Percentiles rank a stretch among this genome's conserved stretches.
These are phyloP conservation scores for Monosporascus cannonballus DNA, from an alignment of 2,329 filamentous ascomycete genomes.

Conservation along the genomic window DNA sequence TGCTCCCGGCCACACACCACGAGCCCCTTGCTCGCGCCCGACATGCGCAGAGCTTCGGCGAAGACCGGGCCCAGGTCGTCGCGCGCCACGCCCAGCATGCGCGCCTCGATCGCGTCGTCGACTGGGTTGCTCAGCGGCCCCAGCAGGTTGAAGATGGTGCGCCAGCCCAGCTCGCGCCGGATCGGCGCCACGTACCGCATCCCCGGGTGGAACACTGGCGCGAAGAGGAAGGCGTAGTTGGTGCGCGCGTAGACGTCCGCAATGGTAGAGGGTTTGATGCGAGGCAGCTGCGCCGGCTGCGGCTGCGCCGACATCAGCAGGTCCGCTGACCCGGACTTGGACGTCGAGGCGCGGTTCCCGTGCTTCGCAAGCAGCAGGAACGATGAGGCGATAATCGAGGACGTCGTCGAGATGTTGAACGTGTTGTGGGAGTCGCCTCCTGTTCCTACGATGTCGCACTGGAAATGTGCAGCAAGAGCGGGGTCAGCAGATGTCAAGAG, in stretches of 20 bases:
- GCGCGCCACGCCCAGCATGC: conserved; percentile 88
- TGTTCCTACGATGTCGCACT: conserved; percentile 93
- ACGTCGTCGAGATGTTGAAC: conserved; percentile 95
- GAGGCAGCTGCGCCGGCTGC: conserved; percentile 64
- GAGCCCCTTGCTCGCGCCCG: conserved; percentile 75
- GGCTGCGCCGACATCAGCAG: conserved; percentile 72
- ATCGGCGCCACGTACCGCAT: conserved; percentile 86
- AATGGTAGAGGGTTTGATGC: conserved; percentile 67
- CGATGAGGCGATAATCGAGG: conserved; percentile 85
- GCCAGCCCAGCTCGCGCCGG: conserved; percentile 81
- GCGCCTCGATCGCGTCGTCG: conserved; percentile 76
- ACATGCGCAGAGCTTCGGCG: conserved; percentile 72
- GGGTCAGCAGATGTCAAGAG: not conserved
- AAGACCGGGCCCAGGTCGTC: conserved; percentile 84
- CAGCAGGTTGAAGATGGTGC: conserved; percentile 96
- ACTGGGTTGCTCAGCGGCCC: conserved; percentile 89
- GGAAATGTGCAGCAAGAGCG: not conserved
- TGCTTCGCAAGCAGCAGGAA: conserved; percentile 87
- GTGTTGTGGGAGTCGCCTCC: conserved; percentile 95
- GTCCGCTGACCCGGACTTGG: conserved; percentile 91
- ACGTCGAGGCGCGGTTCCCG: conserved; percentile 91
- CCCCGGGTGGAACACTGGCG: conserved; percentile 91
- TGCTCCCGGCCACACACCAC: conserved; percentile 93
- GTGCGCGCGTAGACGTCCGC: conserved; percentile 66
- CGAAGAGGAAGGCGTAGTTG: conserved; percentile 95